These are phyloP conservation scores for Phytomonas sp. DNA, from an alignment of 208 protist genomes.

Conservation along the genomic window DNA sequence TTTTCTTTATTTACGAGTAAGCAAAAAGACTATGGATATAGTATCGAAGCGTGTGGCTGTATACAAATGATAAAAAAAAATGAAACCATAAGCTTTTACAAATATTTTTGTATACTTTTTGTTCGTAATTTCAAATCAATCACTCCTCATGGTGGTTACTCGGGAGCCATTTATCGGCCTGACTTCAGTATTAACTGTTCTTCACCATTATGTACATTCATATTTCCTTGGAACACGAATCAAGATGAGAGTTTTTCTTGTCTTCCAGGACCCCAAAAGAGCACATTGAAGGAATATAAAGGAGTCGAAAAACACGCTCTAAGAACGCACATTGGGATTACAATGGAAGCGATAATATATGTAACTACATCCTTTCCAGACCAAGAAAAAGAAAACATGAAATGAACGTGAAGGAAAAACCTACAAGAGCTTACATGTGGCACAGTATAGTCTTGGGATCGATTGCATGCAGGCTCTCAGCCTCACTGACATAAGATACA, in stretches of 20 bases:
- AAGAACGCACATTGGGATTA: not conserved
- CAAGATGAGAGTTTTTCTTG: not conserved
- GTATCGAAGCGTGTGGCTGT: too few species aligned
- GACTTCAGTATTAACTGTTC: too few species aligned
- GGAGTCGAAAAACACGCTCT: not conserved
- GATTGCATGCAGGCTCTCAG: not conserved
- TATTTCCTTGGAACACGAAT: not conserved
- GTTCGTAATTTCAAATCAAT: too few species aligned
- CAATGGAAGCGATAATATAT: not conserved
- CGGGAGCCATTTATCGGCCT: too few species aligned
- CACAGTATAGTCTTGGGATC: not conserved
- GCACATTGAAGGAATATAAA: not conserved
- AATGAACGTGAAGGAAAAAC: not conserved
- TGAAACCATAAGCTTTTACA: too few species aligned
- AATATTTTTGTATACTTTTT: too few species aligned
- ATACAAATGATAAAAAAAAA: too few species aligned
- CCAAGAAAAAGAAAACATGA: not conserved
- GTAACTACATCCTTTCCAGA: not conserved
- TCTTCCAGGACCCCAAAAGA: not conserved
- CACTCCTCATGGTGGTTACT: too few species aligned
- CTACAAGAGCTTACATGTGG: not conserved
- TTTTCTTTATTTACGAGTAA: too few species aligned
- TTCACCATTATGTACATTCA: not conserved
- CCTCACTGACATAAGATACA: not conserved
- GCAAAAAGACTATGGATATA: too few species aligned